A percentile compares a stretch with the other conserved stretches of the same genome.
Evolutionary conservation across 257 asterid genomes (phyloP).

Genomic region (Solanum piurae): DNA sequence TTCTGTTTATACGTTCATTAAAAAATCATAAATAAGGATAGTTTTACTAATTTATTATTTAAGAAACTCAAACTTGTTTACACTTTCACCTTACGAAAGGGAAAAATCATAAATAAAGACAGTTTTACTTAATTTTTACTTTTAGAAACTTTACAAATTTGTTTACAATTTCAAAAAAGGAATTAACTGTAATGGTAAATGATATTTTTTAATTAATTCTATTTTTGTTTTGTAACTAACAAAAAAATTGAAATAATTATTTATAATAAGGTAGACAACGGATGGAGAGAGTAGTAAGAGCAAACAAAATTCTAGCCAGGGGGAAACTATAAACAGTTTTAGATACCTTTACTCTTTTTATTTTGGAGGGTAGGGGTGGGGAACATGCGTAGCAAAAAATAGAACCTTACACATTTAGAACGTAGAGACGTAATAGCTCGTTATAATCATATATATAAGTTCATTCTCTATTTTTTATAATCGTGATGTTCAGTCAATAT

Average conservation of each 20-base stretch:
- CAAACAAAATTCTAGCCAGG: not conserved
- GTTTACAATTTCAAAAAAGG: too few species aligned
- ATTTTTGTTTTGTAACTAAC: too few species aligned
- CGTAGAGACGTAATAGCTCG: not conserved
- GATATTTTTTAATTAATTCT: too few species aligned
- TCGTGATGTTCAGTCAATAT: fast-evolving
- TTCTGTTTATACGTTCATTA: too few species aligned
- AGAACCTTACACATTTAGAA: not conserved
- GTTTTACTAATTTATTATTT: too few species aligned
- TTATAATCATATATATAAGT: not conserved
- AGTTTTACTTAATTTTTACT: too few species aligned
- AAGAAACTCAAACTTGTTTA: not conserved
- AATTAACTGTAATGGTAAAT: too few species aligned
- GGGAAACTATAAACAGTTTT: not conserved
- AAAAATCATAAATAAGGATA: too few species aligned
- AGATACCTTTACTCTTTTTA: not conserved
- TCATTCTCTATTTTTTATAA: not conserved
- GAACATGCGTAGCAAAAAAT: too few species aligned
- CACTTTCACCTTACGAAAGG: not conserved
- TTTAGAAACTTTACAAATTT: not conserved
- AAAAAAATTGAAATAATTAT: too few species aligned
- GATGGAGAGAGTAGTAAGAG: not conserved
- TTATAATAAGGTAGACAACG: too few species aligned
- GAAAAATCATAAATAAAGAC: too few species aligned
- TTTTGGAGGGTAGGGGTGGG: not conserved